Evolutionary conservation across 371 early-diverging fungal species (phyloP), one percentile per base, ranked within the genome.

Genomic region (Mortierella sp.): DNA sequence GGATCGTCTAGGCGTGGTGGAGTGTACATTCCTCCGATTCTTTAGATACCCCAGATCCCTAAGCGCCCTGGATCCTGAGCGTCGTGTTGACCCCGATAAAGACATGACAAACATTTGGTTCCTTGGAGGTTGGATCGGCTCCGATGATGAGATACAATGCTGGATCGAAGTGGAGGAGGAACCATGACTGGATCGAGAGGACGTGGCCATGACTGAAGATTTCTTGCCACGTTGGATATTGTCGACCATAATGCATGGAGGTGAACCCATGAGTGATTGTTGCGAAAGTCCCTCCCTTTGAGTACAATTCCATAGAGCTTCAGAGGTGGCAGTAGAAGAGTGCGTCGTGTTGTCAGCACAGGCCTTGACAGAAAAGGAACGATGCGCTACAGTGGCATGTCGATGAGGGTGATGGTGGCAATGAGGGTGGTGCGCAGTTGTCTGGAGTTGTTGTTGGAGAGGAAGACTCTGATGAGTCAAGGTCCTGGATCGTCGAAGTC

Each of bases 191-290:
- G 37, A 37, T 37, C 37, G 37, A 9, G 37, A 37, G 9, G 37
- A 37, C 37, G 37, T 37, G 46, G 71, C 64, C 26, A 58, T 67
- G 51, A 64, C 19, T 5, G 66, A 57, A 4, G 71, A 57, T 43
- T 60, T 76, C 28, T 68, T 76, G 45, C 72, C 72, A 1, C 76
- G 76, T n/a, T 76, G 76, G 12, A 66, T 44, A 25, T 50, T 71
- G 56, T 76, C 76, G 12, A 67, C 65, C 0, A 67, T 58, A 53
- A 76, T 63, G 26, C 67, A 76, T 23, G 71, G 68, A 9, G 67
- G 76, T 7, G 76, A 71, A 53, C 62, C 64, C 7, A 76, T 37
- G 16, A 71, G n/a, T 6, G 72, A 57, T 26, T 71, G 76, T 56
- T 76, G 76, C 1, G 65, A 48, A 47, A 71, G 55, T 2, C 47